Percentiles rank a stretch among this genome's conserved stretches.
phyloP scores from a whole-genome alignment of 2,329 filamentous ascomycete species.

The Capronia americana region DNA sequence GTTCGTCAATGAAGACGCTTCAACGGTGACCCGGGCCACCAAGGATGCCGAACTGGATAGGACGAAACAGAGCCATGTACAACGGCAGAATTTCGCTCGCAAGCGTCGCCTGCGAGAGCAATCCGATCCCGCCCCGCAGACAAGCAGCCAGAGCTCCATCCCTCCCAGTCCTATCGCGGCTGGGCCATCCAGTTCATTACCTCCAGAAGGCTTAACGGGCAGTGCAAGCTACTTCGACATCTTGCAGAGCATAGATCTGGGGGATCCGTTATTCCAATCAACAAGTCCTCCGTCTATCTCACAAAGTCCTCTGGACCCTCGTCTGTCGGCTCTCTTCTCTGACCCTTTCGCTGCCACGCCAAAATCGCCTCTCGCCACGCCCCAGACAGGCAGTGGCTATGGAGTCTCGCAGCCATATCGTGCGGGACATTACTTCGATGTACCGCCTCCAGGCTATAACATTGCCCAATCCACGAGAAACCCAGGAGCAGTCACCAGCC shows the following conservation, averaged over 20 bases:
- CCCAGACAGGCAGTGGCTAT: conserved; percentile 13
- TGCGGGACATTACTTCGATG: conserved; percentile 25
- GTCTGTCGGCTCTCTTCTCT: conserved; percentile 25
- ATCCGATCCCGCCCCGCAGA: conserved; percentile 14
- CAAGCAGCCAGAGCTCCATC: conserved; percentile 23
- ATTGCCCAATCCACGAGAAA: conserved; percentile 4
- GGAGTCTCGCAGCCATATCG: conserved; percentile 22
- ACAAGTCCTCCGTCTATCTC: conserved; percentile 20
- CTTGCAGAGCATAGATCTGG: conserved; percentile 24
- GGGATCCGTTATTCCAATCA: conserved; percentile 21
- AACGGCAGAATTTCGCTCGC: conserved; percentile 36
- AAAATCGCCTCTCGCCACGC: conserved; percentile 11
- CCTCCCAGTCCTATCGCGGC: conserved; percentile 21
- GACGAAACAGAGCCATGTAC: conserved; percentile 39
- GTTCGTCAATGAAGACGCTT: conserved; percentile 37
- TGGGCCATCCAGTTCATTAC: conserved; percentile 12
- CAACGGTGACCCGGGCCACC: conserved; percentile 30
- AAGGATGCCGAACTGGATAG: conserved; percentile 33
- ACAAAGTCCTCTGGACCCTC: conserved; percentile 26
- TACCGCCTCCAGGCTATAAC: conserved; percentile 11
- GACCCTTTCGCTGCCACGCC: conserved; percentile 25
- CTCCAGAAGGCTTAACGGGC: conserved; percentile 9
- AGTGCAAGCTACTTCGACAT: conserved; percentile 24
- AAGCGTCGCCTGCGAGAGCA: conserved; percentile 29
- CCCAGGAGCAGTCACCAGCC: conserved; percentile 1